These are phyloP conservation scores for Diaporthe citri DNA, from an alignment of 2,329 filamentous ascomycete genomes.

Conservation along the genomic window DNA sequence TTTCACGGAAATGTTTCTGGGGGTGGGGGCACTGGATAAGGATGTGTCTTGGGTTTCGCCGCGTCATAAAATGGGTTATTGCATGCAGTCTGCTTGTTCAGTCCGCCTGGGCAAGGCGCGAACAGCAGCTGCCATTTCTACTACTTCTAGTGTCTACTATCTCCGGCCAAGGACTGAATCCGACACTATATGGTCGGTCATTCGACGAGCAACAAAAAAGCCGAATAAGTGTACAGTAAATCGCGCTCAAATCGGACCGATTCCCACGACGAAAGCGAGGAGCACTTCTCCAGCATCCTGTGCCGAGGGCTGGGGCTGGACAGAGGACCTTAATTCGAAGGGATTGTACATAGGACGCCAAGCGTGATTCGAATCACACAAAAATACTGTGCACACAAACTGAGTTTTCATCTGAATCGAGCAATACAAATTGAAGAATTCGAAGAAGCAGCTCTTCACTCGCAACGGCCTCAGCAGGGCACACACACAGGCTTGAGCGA, in stretches of 20 bases:
- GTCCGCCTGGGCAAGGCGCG: slow-evolving; percentile 8
- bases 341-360: slow-evolving; percentile 31
- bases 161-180: neutral
- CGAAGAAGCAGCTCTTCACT: neutral
- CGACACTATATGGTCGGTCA: slow-evolving; percentile 16
- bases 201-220: slow-evolving; percentile 28
- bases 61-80: slow-evolving; percentile 34
- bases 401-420: neutral
- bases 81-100: slow-evolving; percentile 31
- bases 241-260: slow-evolving; percentile 17
- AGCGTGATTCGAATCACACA: slow-evolving; percentile 17
- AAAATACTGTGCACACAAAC: neutral
- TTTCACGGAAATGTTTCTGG: slow-evolving; percentile 5
- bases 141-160: slow-evolving; percentile 39
- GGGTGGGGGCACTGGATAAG: slow-evolving; percentile 5
- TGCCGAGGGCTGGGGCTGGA: slow-evolving; percentile 4
- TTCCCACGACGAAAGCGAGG: slow-evolving; percentile 13
- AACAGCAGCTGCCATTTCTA: slow-evolving; percentile 35
- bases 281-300: neutral
- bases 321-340: slow-evolving; percentile 18
- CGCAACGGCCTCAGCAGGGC: too few species aligned
- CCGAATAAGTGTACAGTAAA: slow-evolving; percentile 33
- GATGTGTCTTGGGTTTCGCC: slow-evolving; percentile 17
- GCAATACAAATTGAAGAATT: neutral
- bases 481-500: neutral